A percentile compares a stretch with the other conserved stretches of the same genome.
These are phyloP conservation scores for Cyclotella kingstonii DNA, from an alignment of 108 stramenopile species.

Conservation along the genomic window DNA sequence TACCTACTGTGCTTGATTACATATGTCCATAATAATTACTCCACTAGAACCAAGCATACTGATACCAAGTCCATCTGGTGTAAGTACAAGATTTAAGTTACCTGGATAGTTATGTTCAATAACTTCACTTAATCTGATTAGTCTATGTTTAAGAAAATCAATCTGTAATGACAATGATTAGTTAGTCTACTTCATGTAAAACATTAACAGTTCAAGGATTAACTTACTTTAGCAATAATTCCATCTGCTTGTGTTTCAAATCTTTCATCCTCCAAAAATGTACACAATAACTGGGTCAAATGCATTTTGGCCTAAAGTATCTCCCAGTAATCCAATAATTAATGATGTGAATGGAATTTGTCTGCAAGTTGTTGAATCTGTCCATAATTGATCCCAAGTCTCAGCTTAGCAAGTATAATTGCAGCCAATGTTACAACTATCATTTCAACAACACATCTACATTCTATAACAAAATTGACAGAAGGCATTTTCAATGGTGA, in stretches of 20 bases:
- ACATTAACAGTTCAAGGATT: not conserved
- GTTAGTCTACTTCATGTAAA: no score
- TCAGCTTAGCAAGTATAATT: slow-evolving; percentile 7
- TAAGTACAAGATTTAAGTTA: no score
- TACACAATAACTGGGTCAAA: slow-evolving; percentile 29
- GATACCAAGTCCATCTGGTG: no score
- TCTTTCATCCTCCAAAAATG: slow-evolving; percentile 18
- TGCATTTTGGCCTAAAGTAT: not conserved
- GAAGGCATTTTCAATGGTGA: slow-evolving; percentile 8
- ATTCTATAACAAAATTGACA: not conserved
- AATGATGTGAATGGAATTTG: slow-evolving; percentile 17
- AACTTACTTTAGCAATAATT: slow-evolving; percentile 9
- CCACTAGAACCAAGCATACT: no score
- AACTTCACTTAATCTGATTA: no score
- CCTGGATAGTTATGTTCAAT: no score
- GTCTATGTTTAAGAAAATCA: no score
- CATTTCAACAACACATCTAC: slow-evolving; percentile 6
- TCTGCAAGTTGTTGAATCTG: slow-evolving; percentile 17
- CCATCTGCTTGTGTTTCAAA: slow-evolving; percentile 15
- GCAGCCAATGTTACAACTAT: slow-evolving; percentile 19
- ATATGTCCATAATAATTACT: no score
- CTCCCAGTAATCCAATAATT: slow-evolving; percentile 13
- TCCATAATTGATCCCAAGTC: slow-evolving; percentile 20
- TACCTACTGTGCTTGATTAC: no score
- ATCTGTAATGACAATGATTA: no score